A percentile compares a stretch with the other conserved stretches of the same genome.
These are phyloP conservation scores for Tuber microsphaerosporum DNA, from an alignment of 495 filamentous ascomycete genomes.

Conservation along the genomic window DNA sequence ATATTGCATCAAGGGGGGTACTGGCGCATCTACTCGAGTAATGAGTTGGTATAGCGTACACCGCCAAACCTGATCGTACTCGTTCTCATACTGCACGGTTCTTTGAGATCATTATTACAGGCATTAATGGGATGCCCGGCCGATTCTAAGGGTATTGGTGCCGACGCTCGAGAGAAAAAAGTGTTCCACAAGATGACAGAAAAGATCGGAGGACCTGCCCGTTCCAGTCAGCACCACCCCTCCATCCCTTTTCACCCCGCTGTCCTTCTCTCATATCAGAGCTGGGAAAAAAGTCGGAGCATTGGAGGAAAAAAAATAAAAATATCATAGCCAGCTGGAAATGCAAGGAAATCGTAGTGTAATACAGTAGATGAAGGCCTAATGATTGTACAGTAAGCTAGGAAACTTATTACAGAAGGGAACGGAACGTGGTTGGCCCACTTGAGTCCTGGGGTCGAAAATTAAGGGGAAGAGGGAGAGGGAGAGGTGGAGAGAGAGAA, in stretches of 20 bases:
- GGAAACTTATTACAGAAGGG: not conserved
- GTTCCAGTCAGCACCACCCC: not conserved
- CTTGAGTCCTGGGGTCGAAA: not conserved
- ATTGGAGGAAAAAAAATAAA: not conserved
- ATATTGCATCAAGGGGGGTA: not conserved
- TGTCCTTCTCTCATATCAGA: not conserved
- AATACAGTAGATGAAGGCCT: not conserved
- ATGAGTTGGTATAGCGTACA: not conserved
- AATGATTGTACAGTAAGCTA: not conserved
- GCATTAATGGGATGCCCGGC: not conserved
- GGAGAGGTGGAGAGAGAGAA: not conserved
- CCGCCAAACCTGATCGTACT: not conserved
- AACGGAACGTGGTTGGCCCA: not conserved
- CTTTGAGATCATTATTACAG: not conserved
- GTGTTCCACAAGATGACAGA: not conserved
- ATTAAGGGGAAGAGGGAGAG: not conserved
- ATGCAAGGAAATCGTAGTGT: not conserved
- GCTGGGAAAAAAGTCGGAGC: not conserved
- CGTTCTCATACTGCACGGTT: not conserved
- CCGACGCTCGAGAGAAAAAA: not conserved
- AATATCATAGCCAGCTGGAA: not conserved
- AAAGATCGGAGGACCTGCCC: constrained; percentile 1
- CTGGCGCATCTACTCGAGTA: not conserved
- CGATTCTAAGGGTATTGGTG: not conserved
- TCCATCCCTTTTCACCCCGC: not conserved